phyloP scores from a whole-genome alignment of 768 basidiomycete species.

The Leucocoprinus sp. region DNA sequence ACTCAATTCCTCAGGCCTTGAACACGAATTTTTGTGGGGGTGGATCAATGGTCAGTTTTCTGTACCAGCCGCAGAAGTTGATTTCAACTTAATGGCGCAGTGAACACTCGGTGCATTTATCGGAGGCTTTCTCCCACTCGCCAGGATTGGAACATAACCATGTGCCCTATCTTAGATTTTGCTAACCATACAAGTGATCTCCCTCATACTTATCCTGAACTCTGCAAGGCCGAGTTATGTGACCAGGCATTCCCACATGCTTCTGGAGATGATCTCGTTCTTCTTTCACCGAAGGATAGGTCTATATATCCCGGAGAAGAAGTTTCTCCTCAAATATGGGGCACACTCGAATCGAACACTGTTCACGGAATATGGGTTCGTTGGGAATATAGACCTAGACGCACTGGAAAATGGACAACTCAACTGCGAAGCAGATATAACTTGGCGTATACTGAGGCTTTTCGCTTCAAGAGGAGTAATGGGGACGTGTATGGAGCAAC shows the following conservation, averaged over 20 bases:
- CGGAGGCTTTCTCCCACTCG: slow-evolving; percentile 43
- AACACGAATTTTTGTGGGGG: slow-evolving; percentile 67
- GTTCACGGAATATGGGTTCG: slow-evolving; percentile 90
- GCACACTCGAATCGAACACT: slow-evolving; percentile 67
- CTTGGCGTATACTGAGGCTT: slow-evolving; percentile 40
- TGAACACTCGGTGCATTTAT: slow-evolving; percentile 89
- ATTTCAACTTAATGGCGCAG: slow-evolving; percentile 28
- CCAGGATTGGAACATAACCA: slow-evolving; percentile 68
- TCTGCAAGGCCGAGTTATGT: slow-evolving; percentile 28
- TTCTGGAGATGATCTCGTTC: slow-evolving; percentile 39
- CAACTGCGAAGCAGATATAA: slow-evolving; percentile 56
- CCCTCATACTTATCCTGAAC: slow-evolving; percentile 36
- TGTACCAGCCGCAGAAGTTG: background rate
- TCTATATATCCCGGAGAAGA: slow-evolving; percentile 49
- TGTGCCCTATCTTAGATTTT: slow-evolving; percentile 88
- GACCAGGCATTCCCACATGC: slow-evolving; percentile 25
- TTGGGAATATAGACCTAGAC: slow-evolving; percentile 29
- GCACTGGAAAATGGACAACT: slow-evolving; percentile 20
- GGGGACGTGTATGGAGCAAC: slow-evolving; percentile 38
- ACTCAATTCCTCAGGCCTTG: slow-evolving; percentile 13
- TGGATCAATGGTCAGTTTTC: slow-evolving; percentile 76
- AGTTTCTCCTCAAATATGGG: slow-evolving; percentile 73
- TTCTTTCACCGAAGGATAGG: slow-evolving; percentile 38
- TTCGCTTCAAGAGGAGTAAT: slow-evolving; percentile 35
- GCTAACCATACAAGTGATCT: slow-evolving; percentile 61